phyloP scores from a whole-genome alignment of 257 asterid species.

The Solanum corneliomulleri region DNA sequence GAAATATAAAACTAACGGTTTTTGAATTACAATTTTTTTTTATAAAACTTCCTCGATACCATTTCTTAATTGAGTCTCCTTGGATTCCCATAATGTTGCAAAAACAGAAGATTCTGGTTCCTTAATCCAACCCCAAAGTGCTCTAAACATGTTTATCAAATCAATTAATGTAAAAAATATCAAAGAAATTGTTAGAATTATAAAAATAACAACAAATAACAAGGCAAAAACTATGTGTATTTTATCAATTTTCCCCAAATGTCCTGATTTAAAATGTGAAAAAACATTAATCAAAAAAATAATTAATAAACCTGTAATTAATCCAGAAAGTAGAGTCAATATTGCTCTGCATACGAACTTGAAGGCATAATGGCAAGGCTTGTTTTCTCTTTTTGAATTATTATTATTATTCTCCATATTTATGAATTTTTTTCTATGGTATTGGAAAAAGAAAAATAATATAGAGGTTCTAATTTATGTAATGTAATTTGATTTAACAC shows the following conservation, averaged over 20 bases:
- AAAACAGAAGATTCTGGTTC: background rate
- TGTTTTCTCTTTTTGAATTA: background rate
- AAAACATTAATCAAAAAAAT: background rate
- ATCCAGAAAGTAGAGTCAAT: background rate
- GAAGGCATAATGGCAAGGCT: background rate
- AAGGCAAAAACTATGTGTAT: background rate
- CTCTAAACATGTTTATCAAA: background rate
- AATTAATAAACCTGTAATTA: background rate
- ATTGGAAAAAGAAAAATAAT: background rate
- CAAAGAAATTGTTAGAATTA: background rate
- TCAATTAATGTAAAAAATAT: background rate
- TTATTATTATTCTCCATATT: background rate
- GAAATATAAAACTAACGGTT: no score
- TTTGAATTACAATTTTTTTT: no score
- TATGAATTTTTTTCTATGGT: background rate
- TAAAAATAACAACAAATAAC: background rate
- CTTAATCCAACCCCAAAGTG: background rate
- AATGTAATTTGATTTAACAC: background rate
- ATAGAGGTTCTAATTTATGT: background rate
- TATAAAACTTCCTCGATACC: background rate
- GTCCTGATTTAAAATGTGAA: background rate
- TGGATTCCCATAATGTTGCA: background rate
- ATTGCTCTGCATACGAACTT: background rate
- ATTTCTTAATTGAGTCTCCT: background rate
- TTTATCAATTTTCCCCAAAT: background rate